Evolutionary conservation across 805 yeast species (phyloP), one percentile per base, ranked within the genome.

Genomic region (Saccharomycopsis sp.): DNA sequence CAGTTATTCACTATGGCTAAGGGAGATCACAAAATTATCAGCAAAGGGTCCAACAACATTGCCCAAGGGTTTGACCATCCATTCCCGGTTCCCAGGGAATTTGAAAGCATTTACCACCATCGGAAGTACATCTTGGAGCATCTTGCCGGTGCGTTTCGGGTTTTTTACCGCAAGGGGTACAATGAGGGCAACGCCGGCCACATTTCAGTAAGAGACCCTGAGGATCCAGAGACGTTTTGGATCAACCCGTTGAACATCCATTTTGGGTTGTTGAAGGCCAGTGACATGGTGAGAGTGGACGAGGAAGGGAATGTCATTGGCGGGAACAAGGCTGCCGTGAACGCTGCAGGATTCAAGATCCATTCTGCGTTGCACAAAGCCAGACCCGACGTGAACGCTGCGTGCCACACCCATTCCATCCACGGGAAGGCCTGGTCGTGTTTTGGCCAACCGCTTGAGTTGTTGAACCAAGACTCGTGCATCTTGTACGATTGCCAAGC

Each of bases 201-300:
- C 56, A 84, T 85, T 43, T 80, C 92, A 6, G 70, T 85, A 9
- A 70, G 92, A 51, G 95, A 85, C 54, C 95, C 95, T 3, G 75
- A 81, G 33, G 75, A 79, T 48, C 80, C 80, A n/a, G 57, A 66
- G 34, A 81, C 89, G 3, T 85, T 85, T 58, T 85, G 95, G 95
- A 82, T 85, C 57, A 85, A 85, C 60, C 95, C 95, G 4, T 63
- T 85, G 48, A 89, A 81, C n/a, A 70, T 68, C 50, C 95, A 85
- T 59, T 85, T 81, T 57, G 67, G 72, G 16, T 54, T 71, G 33
- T 60, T 78, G 54, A 71, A 64, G 50, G 81, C 76, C 21, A 63
- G 72, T 15, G 84, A 77, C 50, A 65, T 78, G 69, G 80, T 78
- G 5, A 75, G 73, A 16, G 72, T 71, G 18, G 81, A 77, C 53